These are phyloP conservation scores for Leucosporidium scottii DNA, from an alignment of 768 basidiomycete genomes.

Conservation along the genomic window DNA sequence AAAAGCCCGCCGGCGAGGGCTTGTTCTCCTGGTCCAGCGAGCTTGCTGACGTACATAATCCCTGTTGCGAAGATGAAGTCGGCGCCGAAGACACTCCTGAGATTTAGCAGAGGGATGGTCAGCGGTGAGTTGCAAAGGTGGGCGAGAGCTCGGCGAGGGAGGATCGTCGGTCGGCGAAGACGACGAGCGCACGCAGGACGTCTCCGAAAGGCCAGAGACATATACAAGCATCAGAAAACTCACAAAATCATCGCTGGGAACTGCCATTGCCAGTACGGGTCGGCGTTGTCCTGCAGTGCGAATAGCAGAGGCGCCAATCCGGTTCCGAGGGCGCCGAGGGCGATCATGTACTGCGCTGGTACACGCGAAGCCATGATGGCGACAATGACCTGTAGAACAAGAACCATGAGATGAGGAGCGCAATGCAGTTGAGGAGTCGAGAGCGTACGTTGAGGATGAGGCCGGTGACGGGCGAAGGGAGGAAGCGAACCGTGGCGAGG, in stretches of 20 bases:
- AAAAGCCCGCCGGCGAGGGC: slow-evolving; percentile 13
- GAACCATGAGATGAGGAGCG: not conserved
- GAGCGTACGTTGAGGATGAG: slow-evolving; percentile 7
- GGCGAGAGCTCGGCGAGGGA: not conserved
- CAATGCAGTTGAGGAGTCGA: no score
- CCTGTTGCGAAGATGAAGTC: slow-evolving; percentile 10
- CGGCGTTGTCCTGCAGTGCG: slow-evolving; percentile 14
- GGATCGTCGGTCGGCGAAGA: not conserved
- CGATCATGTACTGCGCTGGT: slow-evolving; percentile 39
- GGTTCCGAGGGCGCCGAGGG: slow-evolving; percentile 38
- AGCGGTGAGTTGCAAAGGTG: not conserved
- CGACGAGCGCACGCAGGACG: no score
- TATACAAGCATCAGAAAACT: not conserved
- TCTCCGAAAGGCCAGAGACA: not conserved
- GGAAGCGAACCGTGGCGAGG: slow-evolving; percentile 20
- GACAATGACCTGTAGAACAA: slow-evolving; percentile 34
- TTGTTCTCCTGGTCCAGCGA: slow-evolving; percentile 15
- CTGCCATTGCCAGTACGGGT: slow-evolving; percentile 21
- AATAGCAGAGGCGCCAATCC: slow-evolving; percentile 29
- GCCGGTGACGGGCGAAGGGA: slow-evolving; percentile 14
- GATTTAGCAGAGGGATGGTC: not conserved
- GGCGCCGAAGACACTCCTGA: slow-evolving; percentile 6
- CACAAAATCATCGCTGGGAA: slow-evolving; percentile 24
- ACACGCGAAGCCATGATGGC: slow-evolving; percentile 38
- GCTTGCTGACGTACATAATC: slow-evolving; percentile 15